Evolutionary conservation across 352 stramenopile species (phyloP), one percentile per base, ranked within the genome.

Genomic region (Globisporangium spinosum): DNA sequence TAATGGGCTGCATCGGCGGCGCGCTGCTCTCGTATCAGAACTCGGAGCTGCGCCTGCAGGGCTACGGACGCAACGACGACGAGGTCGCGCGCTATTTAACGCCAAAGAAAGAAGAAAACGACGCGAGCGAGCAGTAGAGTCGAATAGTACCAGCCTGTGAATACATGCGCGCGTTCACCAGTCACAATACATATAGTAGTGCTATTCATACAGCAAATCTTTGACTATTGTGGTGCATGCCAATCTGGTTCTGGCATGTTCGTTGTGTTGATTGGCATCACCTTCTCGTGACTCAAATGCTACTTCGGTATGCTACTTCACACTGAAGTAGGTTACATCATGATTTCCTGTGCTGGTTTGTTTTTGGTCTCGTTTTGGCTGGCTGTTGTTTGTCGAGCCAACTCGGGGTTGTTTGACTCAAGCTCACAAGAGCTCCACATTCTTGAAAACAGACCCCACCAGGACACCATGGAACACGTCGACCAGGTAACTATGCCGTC

Each of bases 1-100:
- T 94, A 32, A 67, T 94, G 38, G 84, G 83, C 64, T 83, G 78
- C 51, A 40, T 91, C 43, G 81, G 80, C 49, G 77, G 84, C 47
- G 69, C 73, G 53, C 68, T 92, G 77, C 64, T 89, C 65, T 83
- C 84, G 49, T 94, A 89, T 62, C 83, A 95, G 71, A 94, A 95
- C 78, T 87, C 85, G 54, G 77, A 85, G 54, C 72, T 92, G 64
- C 85, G 87, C 56, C 76, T 95, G 60, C 81, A 90, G 63, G 87
- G 87, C 58, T 94, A 85, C 63, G 86, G 82, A 12, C 81, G 77
- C 63, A 94, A 94, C 63, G 79, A 91, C 67, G 75, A 76, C 10
- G 86, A 94, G 63, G 77, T 94, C 65, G 75, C 73, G 54, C 83
- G 79, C n/a, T 90, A 83, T 61, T 63, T 75, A 23, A n/a, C 35